Evolutionary conservation across 441 rosid species (phyloP).

Genomic region (Corymbia calophylla): DNA sequence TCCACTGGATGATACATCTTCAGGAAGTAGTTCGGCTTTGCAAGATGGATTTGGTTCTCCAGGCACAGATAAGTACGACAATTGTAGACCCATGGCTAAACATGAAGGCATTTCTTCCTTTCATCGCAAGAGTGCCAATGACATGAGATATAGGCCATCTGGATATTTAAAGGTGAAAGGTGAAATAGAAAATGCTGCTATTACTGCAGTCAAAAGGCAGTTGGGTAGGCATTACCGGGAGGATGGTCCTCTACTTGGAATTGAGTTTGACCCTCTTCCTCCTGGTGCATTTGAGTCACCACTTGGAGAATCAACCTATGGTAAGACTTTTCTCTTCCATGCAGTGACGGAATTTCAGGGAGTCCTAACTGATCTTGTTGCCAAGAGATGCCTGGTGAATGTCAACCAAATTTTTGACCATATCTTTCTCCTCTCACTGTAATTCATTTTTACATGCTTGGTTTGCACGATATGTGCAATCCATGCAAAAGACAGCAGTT

Average conservation of each 20-base stretch:
- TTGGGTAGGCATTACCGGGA: constrained; percentile 68
- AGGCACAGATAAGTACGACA: constrained; percentile 28
- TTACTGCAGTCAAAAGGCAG: constrained; percentile 77
- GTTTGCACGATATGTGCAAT: not conserved
- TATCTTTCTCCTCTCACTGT: not conserved
- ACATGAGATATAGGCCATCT: constrained; percentile 52
- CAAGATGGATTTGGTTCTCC: constrained; percentile 43
- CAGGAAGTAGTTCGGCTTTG: constrained; percentile 60
- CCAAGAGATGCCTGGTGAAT: not conserved
- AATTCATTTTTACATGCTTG: not conserved
- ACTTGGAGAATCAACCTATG: constrained; percentile 34
- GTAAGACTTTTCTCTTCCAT: constrained; percentile 25
- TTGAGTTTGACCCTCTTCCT: constrained; percentile 75
- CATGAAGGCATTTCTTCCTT: constrained; percentile 24
- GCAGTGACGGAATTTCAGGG: not conserved
- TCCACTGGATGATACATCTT: constrained; percentile 62
- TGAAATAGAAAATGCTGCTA: constrained; percentile 61
- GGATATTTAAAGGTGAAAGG: constrained; percentile 85
- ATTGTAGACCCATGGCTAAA: constrained; percentile 21
- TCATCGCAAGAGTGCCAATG: constrained; percentile 27
- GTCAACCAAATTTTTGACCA: not conserved
- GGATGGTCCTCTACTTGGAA: constrained; percentile 81
- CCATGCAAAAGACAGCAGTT: not conserved
- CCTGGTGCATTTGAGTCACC: constrained; percentile 76
- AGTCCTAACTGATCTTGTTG: not conserved